Evolutionary conservation across 805 yeast species (phyloP).

Genomic region (Myxozyma geophila): DNA sequence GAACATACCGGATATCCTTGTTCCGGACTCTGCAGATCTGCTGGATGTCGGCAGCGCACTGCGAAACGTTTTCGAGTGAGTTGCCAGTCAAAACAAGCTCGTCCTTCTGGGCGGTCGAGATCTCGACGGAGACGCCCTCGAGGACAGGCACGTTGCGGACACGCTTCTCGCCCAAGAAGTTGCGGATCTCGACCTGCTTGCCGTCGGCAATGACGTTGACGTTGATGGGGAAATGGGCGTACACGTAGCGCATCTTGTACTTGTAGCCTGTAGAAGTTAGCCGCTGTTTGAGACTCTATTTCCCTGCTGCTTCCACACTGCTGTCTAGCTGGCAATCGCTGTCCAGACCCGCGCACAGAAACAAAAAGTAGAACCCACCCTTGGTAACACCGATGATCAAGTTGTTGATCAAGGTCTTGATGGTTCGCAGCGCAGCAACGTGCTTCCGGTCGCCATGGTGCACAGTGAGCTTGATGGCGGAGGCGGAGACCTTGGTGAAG

Average conservation of each 20-base stretch:
- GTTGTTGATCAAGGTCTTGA: constrained; percentile 92
- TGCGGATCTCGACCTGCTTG: constrained; percentile 91
- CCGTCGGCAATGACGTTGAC: constrained; percentile 87
- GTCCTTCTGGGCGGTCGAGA: constrained; percentile 87
- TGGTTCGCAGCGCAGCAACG: constrained; percentile 99
- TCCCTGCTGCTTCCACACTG: no score
- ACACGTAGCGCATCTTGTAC: constrained; percentile 99
- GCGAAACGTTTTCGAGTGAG: constrained; percentile 97
- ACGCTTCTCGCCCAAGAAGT: constrained; percentile 99
- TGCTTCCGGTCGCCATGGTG: constrained; percentile 99
- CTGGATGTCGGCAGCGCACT: constrained; percentile 97
- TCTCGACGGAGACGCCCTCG: constrained; percentile 86
- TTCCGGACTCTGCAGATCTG: constrained; percentile 98
- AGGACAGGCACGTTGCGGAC: constrained; percentile 85
- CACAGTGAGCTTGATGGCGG: constrained; percentile 82
- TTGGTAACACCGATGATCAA: constrained; percentile 97
- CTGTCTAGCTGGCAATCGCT: neutral
- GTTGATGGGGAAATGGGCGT: constrained; percentile 99
- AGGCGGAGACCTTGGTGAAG: constrained; percentile 73
- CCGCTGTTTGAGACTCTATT: no score
- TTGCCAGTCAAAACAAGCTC: constrained; percentile 91
- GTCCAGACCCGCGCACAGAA: neutral
- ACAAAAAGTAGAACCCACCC: constrained; percentile 53
- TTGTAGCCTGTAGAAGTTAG: constrained; percentile 55
- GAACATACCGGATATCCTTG: constrained; percentile 90